A percentile compares a stretch with the other conserved stretches of the same genome.
Conservation (phyloP, 2,329 filamentous ascomycete species). For the Elsinoe perseae region DNA sequence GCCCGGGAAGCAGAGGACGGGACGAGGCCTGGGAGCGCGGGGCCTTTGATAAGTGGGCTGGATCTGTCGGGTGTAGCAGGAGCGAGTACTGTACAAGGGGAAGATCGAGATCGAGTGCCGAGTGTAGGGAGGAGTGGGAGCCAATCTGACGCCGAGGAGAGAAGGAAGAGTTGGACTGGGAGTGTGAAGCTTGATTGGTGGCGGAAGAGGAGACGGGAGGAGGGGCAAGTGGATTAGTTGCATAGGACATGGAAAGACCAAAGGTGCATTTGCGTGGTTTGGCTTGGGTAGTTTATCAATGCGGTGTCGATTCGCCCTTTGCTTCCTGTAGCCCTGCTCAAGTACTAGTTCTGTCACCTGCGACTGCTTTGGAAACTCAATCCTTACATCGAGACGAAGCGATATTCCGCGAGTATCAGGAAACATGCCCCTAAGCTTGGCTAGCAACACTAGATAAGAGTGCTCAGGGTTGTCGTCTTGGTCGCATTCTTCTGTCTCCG, state of each 20-base stretch:
- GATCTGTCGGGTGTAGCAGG: background rate
- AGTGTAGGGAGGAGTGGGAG: background rate
- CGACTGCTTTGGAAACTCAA: too few relatives aligned
- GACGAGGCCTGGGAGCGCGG: background rate
- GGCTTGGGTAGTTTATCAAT: background rate
- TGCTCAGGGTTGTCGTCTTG: too few relatives aligned
- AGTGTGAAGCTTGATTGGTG: constrained; percentile 19
- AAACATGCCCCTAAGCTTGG: too few relatives aligned
- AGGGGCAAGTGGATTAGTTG: background rate
- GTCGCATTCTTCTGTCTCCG: too few relatives aligned
- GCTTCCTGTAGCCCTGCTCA: too few relatives aligned
- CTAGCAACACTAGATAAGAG: too few relatives aligned
- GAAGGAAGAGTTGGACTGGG: constrained; percentile 12
- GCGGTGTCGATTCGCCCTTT: too few relatives aligned
- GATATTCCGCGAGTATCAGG: too few relatives aligned
- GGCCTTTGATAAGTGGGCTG: background rate
- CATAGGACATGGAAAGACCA: background rate
- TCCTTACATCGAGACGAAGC: too few relatives aligned
- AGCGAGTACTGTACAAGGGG: background rate
- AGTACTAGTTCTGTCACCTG: too few relatives aligned
- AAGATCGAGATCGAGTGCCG: background rate
- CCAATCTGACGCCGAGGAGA: constrained; percentile 15
- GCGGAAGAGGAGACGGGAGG: constrained; percentile 16
- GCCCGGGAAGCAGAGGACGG: background rate
- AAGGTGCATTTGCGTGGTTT: background rate